Conservation (phyloP, 495 filamentous ascomycete genomes). For the Aspergillus incahuasiensis region DNA sequence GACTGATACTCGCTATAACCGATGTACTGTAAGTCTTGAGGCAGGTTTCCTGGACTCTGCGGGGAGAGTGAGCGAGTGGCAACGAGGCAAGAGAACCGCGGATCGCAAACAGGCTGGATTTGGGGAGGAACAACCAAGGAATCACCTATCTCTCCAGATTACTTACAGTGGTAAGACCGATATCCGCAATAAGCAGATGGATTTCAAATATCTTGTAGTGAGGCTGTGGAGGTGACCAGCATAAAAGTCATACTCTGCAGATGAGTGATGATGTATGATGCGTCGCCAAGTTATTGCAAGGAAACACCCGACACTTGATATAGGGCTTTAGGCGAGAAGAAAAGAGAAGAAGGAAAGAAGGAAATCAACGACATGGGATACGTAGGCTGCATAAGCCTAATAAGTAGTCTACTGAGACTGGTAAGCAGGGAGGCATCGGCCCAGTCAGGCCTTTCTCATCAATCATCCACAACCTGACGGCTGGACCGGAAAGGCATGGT, state of each 20-base stretch:
- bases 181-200: background rate
- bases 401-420: background rate
- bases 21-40: background rate
- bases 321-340: background rate
- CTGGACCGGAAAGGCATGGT: constrained; percentile 17
- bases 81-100: constrained; percentile 13
- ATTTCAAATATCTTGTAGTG: background rate
- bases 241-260: background rate
- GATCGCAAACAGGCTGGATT: constrained; percentile 2
- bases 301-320: background rate
- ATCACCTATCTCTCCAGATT: background rate
- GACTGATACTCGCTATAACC: background rate
- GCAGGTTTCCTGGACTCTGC: background rate
- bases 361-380: background rate
- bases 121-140: background rate
- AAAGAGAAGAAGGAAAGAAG: background rate
- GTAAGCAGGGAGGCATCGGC: background rate
- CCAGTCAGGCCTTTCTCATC: background rate
- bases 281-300: background rate
- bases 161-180: background rate
- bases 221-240: background rate
- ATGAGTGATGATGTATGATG: background rate
- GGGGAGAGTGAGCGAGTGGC: constrained; percentile 6
- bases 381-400: background rate
- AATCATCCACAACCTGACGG: constrained; percentile 5